phyloP scores from a whole-genome alignment of 768 basidiomycete species.

The Russula lepida region DNA sequence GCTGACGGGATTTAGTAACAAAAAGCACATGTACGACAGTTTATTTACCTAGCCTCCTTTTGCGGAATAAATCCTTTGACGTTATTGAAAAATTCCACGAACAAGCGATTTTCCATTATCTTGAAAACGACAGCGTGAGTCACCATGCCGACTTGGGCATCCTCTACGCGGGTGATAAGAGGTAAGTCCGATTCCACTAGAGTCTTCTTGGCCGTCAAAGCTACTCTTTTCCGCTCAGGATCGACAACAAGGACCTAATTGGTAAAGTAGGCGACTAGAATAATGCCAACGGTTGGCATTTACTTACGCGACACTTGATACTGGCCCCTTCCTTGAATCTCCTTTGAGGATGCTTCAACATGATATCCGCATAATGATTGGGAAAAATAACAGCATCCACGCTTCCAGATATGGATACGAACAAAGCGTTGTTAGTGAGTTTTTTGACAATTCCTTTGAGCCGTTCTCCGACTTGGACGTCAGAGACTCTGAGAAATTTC shows the following conservation, averaged over 20 bases:
- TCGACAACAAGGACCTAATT: conserved; percentile 75
- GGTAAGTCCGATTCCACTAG: conserved; percentile 75
- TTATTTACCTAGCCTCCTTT: conserved; percentile 68
- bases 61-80: conserved; percentile 73
- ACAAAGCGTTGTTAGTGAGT: conserved; percentile 71
- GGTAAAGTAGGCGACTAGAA: conserved; percentile 7
- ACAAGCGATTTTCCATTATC: conserved; percentile 66
- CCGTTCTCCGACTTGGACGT: conserved; percentile 78
- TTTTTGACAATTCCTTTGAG: conserved; percentile 85
- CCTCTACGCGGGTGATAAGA: conserved; percentile 54
- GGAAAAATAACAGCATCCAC: conserved; percentile 94
- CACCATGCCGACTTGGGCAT: conserved; percentile 60
- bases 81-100: conserved; percentile 89
- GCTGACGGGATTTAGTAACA: conserved; percentile 33
- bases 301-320: conserved; percentile 78
- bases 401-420: conserved; percentile 77
- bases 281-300: neutral
- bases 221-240: conserved; percentile 68
- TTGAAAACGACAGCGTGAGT: conserved; percentile 80
- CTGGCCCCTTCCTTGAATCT: conserved; percentile 75
- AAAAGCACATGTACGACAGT: neutral
- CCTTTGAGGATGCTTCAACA: conserved; percentile 87
- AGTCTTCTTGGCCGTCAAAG: conserved; percentile 86
- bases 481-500: conserved; percentile 72
- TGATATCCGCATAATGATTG: conserved; percentile 89